phyloP scores from a whole-genome alignment of 768 basidiomycete species.

The Auriscalpium orientale region DNA sequence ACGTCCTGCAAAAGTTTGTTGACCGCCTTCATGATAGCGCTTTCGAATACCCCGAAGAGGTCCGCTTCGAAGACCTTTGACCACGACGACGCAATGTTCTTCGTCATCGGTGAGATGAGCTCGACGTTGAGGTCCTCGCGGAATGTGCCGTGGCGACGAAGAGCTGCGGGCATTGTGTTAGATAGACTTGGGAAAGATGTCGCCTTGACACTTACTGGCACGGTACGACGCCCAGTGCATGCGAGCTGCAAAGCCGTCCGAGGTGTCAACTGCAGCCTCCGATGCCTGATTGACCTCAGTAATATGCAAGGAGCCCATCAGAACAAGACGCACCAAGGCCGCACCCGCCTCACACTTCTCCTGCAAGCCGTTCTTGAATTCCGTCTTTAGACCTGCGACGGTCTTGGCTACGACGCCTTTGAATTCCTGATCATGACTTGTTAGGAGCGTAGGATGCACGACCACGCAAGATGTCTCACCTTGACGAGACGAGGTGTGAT shows the following conservation, averaged over 20 bases:
- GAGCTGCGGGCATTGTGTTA: slow-evolving; percentile 20
- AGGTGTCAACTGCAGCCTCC: slow-evolving; percentile 36
- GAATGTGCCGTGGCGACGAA: slow-evolving; percentile 49
- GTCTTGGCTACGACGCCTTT: slow-evolving; percentile 34
- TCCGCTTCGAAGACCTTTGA: slow-evolving; percentile 53
- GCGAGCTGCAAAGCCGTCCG: slow-evolving; percentile 40
- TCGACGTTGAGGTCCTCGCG: slow-evolving; percentile 56
- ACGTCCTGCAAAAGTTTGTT: slow-evolving; percentile 41
- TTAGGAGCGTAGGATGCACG: not conserved
- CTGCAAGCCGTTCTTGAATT: slow-evolving; percentile 48
- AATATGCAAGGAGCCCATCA: not conserved
- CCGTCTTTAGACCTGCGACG: slow-evolving; percentile 38
- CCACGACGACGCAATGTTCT: slow-evolving; percentile 52
- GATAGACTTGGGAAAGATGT: not conserved
- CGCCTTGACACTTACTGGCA: slow-evolving; percentile 34
- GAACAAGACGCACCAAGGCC: slow-evolving; percentile 29
- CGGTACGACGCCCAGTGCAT: slow-evolving; percentile 60
- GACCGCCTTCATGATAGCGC: slow-evolving; percentile 29
- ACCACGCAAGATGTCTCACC: slow-evolving; percentile 20
- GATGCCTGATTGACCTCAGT: slow-evolving; percentile 24
- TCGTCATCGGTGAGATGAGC: slow-evolving; percentile 48
- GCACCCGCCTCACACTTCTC: slow-evolving; percentile 51
- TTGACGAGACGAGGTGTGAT: slow-evolving; percentile 38
- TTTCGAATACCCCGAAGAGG: slow-evolving; percentile 42
- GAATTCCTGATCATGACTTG: slow-evolving; percentile 35